A percentile compares a stretch with the other conserved stretches of the same genome.
Conservation (phyloP, 805 yeast genomes). For the Blastobotrys peoriensis region DNA sequence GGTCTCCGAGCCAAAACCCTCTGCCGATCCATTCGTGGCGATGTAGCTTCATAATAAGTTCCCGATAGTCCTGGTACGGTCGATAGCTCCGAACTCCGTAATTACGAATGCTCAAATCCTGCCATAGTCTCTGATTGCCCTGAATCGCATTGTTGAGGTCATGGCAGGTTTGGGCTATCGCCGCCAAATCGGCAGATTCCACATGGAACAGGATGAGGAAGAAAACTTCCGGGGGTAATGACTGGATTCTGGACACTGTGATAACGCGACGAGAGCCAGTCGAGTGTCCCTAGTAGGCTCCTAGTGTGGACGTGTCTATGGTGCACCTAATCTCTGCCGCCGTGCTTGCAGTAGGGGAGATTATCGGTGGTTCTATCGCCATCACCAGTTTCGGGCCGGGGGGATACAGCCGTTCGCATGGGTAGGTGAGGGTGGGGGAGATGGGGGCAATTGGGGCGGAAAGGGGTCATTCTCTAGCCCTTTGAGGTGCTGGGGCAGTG, state of each 20-base stretch:
- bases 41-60: constrained; percentile 15
- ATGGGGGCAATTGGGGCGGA: too few species aligned
- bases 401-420: too few species aligned
- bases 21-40: constrained; percentile 23
- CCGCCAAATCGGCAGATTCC: constrained; percentile 15
- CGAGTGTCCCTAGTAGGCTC: too few species aligned
- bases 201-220: constrained; percentile 10
- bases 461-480: too few species aligned
- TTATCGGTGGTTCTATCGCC: too few species aligned
- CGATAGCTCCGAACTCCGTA: constrained; percentile 7
- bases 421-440: too few species aligned
- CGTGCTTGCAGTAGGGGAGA: too few species aligned
- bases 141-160: constrained; percentile 8
- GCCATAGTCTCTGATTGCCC: constrained; percentile 19
- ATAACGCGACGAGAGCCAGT: too few species aligned
- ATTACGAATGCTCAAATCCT: constrained; percentile 9
- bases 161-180: constrained; percentile 16
- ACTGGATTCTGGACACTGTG: background rate
- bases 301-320: too few species aligned
- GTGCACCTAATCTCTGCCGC: too few species aligned
- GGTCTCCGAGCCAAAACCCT: constrained; percentile 27
- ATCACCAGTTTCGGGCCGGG: too few species aligned
- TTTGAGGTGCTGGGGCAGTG: too few species aligned
- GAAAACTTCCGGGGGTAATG: constrained; percentile 20
- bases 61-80: constrained; percentile 17